These are phyloP conservation scores for Globisporangium echinulatum DNA, from an alignment of 352 stramenopile genomes.

Conservation along the genomic window DNA sequence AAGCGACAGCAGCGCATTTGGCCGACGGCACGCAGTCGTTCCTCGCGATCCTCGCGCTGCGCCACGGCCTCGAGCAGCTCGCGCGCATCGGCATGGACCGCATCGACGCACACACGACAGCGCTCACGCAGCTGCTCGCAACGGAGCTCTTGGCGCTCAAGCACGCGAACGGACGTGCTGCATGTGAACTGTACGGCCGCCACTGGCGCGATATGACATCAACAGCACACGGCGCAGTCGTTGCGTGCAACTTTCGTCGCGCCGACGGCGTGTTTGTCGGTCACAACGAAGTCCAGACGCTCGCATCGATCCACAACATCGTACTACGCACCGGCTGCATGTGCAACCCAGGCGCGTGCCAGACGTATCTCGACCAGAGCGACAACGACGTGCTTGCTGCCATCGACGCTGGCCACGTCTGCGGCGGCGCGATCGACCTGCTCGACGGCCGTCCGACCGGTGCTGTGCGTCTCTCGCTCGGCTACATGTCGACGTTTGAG, in stretches of 20 bases:
- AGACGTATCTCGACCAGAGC: conserved; percentile 49
- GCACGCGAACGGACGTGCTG: conserved; percentile 42
- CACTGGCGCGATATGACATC: background rate
- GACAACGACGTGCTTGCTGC: conserved; percentile 45
- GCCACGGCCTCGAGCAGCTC: conserved; percentile 41
- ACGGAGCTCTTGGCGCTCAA: conserved; percentile 24
- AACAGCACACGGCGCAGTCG: conserved; percentile 28
- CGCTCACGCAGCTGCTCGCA: conserved; percentile 35
- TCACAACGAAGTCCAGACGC: conserved; percentile 61
- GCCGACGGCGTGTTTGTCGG: conserved; percentile 52
- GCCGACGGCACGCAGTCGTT: conserved; percentile 67
- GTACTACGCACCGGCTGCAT: conserved; percentile 73
- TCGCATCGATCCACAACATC: conserved; percentile 63
- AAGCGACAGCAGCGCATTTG: conserved; percentile 22
- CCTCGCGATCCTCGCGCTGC: conserved; percentile 51
- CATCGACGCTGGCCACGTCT: conserved; percentile 59
- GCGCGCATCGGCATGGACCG: conserved; percentile 34
- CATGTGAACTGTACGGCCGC: conserved; percentile 58
- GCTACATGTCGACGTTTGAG: conserved; percentile 76
- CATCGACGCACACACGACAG: conserved; percentile 40
- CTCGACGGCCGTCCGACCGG: conserved; percentile 59
- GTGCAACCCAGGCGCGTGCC: conserved; percentile 74
- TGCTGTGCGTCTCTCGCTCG: conserved; percentile 58
- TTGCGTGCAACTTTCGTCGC: conserved; percentile 60
- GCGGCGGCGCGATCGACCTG: conserved; percentile 62